Conservation (phyloP, 1,284 basidiomycete species). For the Trichosporon sp. region DNA sequence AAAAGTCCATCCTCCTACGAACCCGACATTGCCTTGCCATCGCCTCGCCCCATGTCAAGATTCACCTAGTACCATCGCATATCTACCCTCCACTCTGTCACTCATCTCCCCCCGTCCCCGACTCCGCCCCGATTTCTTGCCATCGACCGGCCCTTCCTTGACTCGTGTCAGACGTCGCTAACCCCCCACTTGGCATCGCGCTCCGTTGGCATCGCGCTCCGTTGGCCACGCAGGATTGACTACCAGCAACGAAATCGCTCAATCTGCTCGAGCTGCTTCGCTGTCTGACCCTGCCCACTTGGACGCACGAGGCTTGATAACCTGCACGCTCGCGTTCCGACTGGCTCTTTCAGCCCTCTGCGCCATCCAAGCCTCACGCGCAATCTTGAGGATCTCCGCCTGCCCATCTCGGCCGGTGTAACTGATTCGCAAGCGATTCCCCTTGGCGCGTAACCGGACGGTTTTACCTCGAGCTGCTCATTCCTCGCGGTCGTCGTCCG, state of each 20-base stretch:
- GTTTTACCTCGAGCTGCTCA: not conserved
- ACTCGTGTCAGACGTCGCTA: not conserved
- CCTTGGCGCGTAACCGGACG: not conserved
- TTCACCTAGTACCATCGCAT: not conserved
- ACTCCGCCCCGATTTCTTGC: not conserved
- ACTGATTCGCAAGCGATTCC: slow-evolving; percentile 8
- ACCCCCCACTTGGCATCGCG: not conserved
- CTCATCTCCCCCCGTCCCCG: not conserved
- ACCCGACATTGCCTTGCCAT: not conserved
- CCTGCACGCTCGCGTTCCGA: not conserved
- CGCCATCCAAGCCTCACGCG: not conserved
- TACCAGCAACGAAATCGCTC: not conserved
- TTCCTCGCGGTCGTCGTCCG: slow-evolving; percentile 8
- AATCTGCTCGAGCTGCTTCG: not conserved
- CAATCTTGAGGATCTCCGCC: not conserved
- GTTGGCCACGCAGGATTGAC: not conserved
- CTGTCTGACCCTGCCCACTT: slow-evolving; percentile 6
- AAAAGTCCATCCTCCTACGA: not conserved
- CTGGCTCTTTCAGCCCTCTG: not conserved
- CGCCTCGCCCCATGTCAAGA: slow-evolving; percentile 6
- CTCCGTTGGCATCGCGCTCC: too few species aligned
- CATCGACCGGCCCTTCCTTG: not conserved
- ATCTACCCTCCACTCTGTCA: not conserved
- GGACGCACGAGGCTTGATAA: not conserved
- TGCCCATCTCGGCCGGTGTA: not conserved